Evolutionary conservation across 2,329 filamentous ascomycete species (phyloP), one percentile per base, ranked within the genome.

Genomic region (Blastomyces percursus): DNA sequence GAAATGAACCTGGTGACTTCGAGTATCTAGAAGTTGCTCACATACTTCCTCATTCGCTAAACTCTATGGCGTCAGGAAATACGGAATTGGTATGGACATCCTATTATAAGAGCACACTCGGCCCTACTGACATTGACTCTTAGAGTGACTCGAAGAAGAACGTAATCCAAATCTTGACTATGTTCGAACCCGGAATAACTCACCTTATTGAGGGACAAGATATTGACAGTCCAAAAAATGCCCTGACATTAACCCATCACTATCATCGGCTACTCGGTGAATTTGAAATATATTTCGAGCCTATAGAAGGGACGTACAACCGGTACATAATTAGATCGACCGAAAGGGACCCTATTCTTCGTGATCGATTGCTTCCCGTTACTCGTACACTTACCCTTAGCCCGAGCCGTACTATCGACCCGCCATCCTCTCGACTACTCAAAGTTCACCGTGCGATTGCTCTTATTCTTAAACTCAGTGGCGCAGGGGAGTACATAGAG

Each of bases 361-460:
- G 64, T 50, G 64, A 67, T 63, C 60, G 54, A 54, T 60, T 67
- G 61, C 63, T 70, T 58, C 69, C 65, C 30, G 64, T 71, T 52
- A 66, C 65, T 48, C 65, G 67, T 16, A 65, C 62, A 19, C 66
- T 69, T 35, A 64, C 56, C 48, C 66, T 74, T 24, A 74, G 64
- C 56, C 60, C 65, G 27, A 61, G 64, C 68, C 68, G 68, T 38
- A 74, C 72, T n/a, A 70, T 70, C 65, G 71, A 73, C 64, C 71
- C 71, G 59, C 71, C 71, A 62, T 69, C 69, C 60, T 58, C 64
- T 61, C 64, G 65, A 50, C 68, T 72, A 64, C 69, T 70, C 21
- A 62, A 50, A 44, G 62, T 72, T 61, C 70, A 72, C 63, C 59
- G 63, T 61, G 69, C 69, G 32, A 71, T 73, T 65, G 66, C 70